Evolutionary conservation across 306 rosid species (phyloP).

Genomic region (Citrullus colocynthis): DNA sequence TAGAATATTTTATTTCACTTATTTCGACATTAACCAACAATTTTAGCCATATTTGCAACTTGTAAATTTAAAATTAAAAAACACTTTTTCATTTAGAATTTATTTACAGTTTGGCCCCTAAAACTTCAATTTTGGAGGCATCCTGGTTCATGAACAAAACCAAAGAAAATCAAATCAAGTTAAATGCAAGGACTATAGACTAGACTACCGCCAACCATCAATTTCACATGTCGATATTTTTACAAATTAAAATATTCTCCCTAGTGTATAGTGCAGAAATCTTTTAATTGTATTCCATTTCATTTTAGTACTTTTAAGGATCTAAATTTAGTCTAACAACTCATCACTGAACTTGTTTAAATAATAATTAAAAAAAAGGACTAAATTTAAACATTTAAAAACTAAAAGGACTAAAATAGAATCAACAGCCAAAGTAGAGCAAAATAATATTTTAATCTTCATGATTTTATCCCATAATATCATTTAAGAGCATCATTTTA

Average conservation of each 20-base stretch:
- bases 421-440: no score
- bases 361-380: no score
- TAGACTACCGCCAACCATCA: not conserved
- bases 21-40: not conserved
- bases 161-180: not conserved
- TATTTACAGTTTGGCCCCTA: not conserved
- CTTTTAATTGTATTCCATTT: no score
- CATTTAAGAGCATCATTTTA: no score
- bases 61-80: not conserved
- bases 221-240: not conserved
- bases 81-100: not conserved
- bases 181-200: not conserved
- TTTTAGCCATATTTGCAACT: not conserved
- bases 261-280: no score
- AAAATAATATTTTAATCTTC: no score
- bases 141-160: not conserved
- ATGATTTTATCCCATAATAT: not conserved
- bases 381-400: no score
- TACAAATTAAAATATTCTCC: no score
- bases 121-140: not conserved
- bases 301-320: no score
- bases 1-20: not conserved
- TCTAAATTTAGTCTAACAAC: no score
- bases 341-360: no score
- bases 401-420: no score